These are phyloP conservation scores for Yamadazyma takamatsuzukensis DNA, from an alignment of 805 yeast species.

Conservation along the genomic window DNA sequence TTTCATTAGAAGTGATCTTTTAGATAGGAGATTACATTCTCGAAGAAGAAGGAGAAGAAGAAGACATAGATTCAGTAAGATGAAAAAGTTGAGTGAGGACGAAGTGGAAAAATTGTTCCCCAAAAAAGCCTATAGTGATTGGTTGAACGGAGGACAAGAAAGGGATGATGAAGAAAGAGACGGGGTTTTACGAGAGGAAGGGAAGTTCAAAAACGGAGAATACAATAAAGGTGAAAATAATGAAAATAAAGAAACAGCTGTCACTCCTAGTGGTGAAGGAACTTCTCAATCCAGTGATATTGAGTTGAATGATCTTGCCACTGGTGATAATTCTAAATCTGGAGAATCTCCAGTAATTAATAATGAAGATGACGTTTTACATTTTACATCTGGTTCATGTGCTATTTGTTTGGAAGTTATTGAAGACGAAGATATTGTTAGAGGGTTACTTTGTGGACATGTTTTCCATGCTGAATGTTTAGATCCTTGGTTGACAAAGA, in stretches of 20 bases:
- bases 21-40: constrained; percentile 23
- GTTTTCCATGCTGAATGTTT: constrained; percentile 77
- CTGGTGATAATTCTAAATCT: background rate
- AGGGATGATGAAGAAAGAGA: constrained; percentile 43
- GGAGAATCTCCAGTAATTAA: background rate
- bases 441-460: constrained; percentile 79
- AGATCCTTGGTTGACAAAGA: constrained; percentile 74
- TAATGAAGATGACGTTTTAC: constrained; percentile 19
- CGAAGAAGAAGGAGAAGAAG: constrained; percentile 40
- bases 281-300: constrained; percentile 1
- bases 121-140: constrained; percentile 49
- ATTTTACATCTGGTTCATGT: constrained; percentile 66
- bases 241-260: constrained; percentile 1
- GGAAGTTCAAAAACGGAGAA: background rate
- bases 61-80: constrained; percentile 38
- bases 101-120: constrained; percentile 66
- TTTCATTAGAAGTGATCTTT: constrained; percentile 26
- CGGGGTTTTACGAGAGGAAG: constrained; percentile 42
- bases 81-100: constrained; percentile 49
- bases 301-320: constrained; percentile 3
- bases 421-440: constrained; percentile 58
- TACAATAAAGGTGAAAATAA: background rate
- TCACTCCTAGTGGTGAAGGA: no score
- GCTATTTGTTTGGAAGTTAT: constrained; percentile 73
- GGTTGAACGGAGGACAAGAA: constrained; percentile 62